Evolutionary conservation across 2,329 filamentous ascomycete genomes (phyloP).

Genomic region (Talaromyces sp.): DNA sequence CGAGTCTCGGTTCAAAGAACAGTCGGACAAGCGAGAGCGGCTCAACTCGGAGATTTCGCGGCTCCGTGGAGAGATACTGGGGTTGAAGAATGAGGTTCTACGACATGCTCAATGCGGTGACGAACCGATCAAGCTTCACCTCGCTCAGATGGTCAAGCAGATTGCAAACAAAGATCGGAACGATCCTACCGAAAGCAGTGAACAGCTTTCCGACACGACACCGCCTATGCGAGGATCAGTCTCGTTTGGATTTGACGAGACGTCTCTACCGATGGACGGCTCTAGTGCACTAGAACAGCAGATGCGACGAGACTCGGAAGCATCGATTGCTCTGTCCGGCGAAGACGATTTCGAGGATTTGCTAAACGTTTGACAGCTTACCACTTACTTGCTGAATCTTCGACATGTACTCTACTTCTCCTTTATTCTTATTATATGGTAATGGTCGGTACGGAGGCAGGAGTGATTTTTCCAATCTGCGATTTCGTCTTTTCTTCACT

Average conservation of each 20-base stretch:
- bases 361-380: conserved; percentile 31
- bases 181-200: conserved; percentile 16
- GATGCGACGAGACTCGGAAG: conserved; percentile 32
- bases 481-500: conserved; percentile 10
- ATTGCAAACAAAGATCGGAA: conserved; percentile 33
- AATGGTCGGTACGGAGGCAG: not conserved
- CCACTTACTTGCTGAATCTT: not conserved
- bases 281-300: conserved; percentile 30
- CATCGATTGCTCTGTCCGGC: conserved; percentile 31
- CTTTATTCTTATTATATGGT: not conserved
- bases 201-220: not conserved
- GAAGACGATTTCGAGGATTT: conserved; percentile 36
- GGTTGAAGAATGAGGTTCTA: conserved; percentile 42
- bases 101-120: conserved; percentile 42
- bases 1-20: conserved; percentile 43
- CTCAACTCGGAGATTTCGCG: conserved; percentile 36
- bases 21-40: conserved; percentile 34
- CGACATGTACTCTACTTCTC: not conserved
- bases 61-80: conserved; percentile 39
- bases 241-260: conserved; percentile 38
- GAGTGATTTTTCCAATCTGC: not conserved
- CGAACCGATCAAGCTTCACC: conserved; percentile 38
- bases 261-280: conserved; percentile 29
- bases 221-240: conserved; percentile 21
- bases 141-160: conserved; percentile 40